A percentile compares a stretch with the other conserved stretches of the same genome.
These are phyloP conservation scores for Trichoderma asperellum DNA, from an alignment of 2,329 filamentous ascomycete species.

Conservation along the genomic window DNA sequence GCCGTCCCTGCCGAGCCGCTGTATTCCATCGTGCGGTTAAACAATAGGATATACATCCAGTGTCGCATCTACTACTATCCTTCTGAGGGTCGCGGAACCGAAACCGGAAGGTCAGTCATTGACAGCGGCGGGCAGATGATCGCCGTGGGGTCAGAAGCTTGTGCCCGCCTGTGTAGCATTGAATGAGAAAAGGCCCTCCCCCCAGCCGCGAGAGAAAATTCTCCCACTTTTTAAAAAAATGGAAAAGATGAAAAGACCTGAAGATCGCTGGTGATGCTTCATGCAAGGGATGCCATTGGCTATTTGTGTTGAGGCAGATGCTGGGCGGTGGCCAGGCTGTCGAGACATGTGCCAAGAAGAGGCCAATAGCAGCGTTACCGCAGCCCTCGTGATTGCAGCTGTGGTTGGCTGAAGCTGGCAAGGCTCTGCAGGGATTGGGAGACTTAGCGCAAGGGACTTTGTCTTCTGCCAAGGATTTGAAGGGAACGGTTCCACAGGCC, in stretches of 20 bases:
- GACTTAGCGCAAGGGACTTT: slow-evolving; percentile 5
- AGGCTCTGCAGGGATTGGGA: slow-evolving; percentile 12
- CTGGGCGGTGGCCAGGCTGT: not conserved
- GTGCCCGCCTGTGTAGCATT: not conserved
- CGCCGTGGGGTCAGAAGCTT: not conserved
- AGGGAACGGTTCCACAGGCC: slow-evolving; percentile 1
- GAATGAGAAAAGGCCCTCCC: not conserved
- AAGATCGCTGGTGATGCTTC: slow-evolving; percentile 3
- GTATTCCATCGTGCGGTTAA: slow-evolving; percentile 7
- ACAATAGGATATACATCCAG: not conserved
- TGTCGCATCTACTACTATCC: not conserved
- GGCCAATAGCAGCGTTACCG: slow-evolving; percentile 18
- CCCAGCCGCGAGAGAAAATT: not conserved
- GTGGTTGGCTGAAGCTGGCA: slow-evolving; percentile 22
- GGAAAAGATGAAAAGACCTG: not conserved
- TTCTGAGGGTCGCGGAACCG: not conserved
- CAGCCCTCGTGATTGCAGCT: slow-evolving; percentile 22
- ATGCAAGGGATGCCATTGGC: slow-evolving; percentile 14
- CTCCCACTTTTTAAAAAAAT: not conserved
- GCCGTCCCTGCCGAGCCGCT: slow-evolving; percentile 9
- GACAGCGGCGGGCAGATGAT: not conserved
- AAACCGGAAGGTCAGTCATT: slow-evolving; percentile 14
- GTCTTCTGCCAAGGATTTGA: not conserved
- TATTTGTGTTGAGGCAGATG: not conserved
- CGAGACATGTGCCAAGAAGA: slow-evolving; percentile 20